Evolutionary conservation across 495 filamentous ascomycete species (phyloP).

Genomic region (Trichoderma asperelloides): DNA sequence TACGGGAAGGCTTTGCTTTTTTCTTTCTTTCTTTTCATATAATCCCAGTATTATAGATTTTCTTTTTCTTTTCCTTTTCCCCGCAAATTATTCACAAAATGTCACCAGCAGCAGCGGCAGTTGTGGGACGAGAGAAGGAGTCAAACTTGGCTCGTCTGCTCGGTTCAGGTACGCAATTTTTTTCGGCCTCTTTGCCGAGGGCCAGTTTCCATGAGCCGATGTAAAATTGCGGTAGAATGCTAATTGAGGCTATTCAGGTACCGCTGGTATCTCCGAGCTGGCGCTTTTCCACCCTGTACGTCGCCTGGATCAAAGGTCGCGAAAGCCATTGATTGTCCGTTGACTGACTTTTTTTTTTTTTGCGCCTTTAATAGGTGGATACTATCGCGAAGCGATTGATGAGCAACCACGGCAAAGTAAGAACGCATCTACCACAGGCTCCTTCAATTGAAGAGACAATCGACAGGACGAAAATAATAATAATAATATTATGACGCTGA

Average conservation of each 20-base stretch:
- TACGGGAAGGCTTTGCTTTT: neutral
- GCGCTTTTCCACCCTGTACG: slow-evolving; percentile 92
- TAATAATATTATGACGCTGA: slow-evolving; percentile 17
- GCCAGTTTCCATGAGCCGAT: no score
- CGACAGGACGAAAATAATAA: neutral
- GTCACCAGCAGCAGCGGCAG: slow-evolving; percentile 34
- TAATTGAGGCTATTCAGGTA: slow-evolving; percentile 45
- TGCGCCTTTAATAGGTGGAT: slow-evolving; percentile 60
- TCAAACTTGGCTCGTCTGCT: slow-evolving; percentile 77
- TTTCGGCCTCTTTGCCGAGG: neutral
- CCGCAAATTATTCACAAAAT: slow-evolving; percentile 23
- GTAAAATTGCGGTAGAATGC: neutral
- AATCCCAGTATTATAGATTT: neutral
- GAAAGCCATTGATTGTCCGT: neutral
- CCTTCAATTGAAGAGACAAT: neutral
- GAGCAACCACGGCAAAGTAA: slow-evolving; percentile 84
- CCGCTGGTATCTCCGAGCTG: slow-evolving; percentile 91
- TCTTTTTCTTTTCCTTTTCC: neutral
- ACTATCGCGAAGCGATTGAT: slow-evolving; percentile 98
- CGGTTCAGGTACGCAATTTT: slow-evolving; percentile 64
- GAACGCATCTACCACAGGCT: slow-evolving; percentile 11
- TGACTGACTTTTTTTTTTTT: slow-evolving; percentile 15
- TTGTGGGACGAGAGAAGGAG: slow-evolving; percentile 66
- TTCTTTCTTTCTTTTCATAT: neutral
- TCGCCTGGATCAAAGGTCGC: slow-evolving; percentile 13